These are phyloP conservation scores for Mycena crocata DNA, from an alignment of 768 basidiomycete genomes.

Conservation along the genomic window DNA sequence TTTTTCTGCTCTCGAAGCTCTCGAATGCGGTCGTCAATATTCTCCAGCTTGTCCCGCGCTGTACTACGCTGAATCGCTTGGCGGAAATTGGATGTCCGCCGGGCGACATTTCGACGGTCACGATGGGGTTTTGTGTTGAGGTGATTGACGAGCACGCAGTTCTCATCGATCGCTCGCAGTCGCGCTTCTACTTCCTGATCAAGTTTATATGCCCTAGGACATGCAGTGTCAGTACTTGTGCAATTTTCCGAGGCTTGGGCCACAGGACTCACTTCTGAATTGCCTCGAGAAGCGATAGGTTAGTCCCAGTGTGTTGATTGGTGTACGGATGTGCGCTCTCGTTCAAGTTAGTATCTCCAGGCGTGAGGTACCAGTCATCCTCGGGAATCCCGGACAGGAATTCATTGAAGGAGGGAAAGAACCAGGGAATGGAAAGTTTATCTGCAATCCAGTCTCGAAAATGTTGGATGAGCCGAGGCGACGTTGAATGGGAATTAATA, in stretches of 20 bases:
- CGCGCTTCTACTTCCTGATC: not conserved
- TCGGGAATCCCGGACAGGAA: constrained; percentile 25
- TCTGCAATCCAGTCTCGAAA: constrained; percentile 31
- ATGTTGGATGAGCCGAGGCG: not conserved
- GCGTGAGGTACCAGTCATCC: constrained; percentile 33
- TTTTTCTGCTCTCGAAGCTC: constrained; percentile 13
- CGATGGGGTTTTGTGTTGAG: constrained; percentile 13
- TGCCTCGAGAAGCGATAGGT: constrained; percentile 30
- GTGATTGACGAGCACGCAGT: constrained; percentile 12
- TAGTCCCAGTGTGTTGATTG: constrained; percentile 25
- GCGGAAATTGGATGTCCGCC: not conserved
- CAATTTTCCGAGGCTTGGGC: not conserved
- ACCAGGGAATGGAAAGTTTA: constrained; percentile 32
- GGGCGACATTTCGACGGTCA: constrained; percentile 4
- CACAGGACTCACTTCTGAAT: constrained; percentile 23
- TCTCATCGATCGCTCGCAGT: not conserved
- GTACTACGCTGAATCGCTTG: not conserved
- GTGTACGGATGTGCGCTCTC: constrained; percentile 32
- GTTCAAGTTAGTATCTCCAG: constrained; percentile 34
- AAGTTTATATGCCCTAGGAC: constrained; percentile 10
- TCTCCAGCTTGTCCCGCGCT: too few species aligned
- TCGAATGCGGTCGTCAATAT: too few species aligned
- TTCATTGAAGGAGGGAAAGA: constrained; percentile 33
- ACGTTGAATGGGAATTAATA: not conserved
- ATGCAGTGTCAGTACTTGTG: not conserved